Evolutionary conservation across 352 stramenopile species (phyloP).

Genomic region (Phytopythium chamaehyphon): DNA sequence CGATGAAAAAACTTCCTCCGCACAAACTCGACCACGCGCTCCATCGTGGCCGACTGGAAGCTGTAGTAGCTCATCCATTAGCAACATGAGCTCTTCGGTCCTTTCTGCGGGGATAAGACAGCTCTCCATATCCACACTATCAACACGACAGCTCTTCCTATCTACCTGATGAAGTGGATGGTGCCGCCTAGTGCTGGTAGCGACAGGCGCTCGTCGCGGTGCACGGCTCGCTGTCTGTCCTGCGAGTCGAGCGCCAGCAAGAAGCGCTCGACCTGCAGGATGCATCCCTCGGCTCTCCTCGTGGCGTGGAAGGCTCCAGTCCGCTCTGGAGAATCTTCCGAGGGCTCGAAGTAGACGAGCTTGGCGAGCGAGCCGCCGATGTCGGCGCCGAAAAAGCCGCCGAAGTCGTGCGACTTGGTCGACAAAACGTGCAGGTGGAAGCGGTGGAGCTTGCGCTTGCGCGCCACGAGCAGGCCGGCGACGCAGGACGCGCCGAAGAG

Average conservation of each 20-base stretch:
- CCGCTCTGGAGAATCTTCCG: slow-evolving; percentile 17
- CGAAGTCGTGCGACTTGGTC: slow-evolving; percentile 63
- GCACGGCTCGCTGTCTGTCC: slow-evolving; percentile 31
- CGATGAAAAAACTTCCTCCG: slow-evolving; percentile 83
- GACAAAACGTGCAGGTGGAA: slow-evolving; percentile 71
- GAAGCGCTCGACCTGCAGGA: slow-evolving; percentile 50
- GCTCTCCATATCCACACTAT: too few species aligned
- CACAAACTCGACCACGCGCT: slow-evolving; percentile 66
- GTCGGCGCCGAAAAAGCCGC: slow-evolving; percentile 87
- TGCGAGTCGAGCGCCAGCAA: slow-evolving; percentile 37
- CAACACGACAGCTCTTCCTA: too few species aligned
- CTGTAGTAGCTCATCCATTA: slow-evolving; percentile 18
- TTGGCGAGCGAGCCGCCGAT: slow-evolving; percentile 92
- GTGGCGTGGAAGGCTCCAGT: slow-evolving; percentile 24
- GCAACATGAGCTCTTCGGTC: too few species aligned
- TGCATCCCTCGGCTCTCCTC: slow-evolving; percentile 34
- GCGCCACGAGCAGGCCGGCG: slow-evolving; percentile 56
- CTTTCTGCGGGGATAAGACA: too few species aligned
- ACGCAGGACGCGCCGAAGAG: slow-evolving; percentile 66
- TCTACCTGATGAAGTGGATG: slow-evolving; percentile 92
- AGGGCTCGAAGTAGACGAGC: slow-evolving; percentile 92
- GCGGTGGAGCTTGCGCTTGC: slow-evolving; percentile 63
- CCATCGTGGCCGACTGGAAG: slow-evolving; percentile 68
- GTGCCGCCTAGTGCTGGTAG: slow-evolving; percentile 84
- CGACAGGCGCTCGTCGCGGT: slow-evolving; percentile 54